Percentiles rank a stretch among this genome's conserved stretches.
phyloP scores from a whole-genome alignment of 2,329 filamentous ascomycete genomes.

The Mariannaea sp. region DNA sequence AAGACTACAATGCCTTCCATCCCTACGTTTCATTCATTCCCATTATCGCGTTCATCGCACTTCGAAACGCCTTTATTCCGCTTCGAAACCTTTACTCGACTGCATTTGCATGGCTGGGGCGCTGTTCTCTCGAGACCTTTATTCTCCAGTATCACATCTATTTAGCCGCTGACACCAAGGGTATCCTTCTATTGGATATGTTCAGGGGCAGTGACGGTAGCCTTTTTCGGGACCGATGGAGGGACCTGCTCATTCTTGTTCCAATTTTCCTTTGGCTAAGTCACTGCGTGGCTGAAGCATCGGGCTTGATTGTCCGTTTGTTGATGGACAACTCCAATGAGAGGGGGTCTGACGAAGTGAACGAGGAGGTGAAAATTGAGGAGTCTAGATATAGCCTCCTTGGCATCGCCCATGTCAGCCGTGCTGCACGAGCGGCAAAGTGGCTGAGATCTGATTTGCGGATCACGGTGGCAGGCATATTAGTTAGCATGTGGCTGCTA shows the following conservation, averaged over 20 bases:
- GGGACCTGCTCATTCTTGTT: slow-evolving; percentile 33
- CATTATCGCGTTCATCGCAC: slow-evolving; percentile 55
- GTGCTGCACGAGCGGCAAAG: slow-evolving; percentile 6
- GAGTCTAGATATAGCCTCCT: slow-evolving; percentile 25
- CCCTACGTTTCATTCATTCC: slow-evolving; percentile 60
- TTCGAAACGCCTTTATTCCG: slow-evolving; percentile 51
- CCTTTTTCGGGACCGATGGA: slow-evolving; percentile 35
- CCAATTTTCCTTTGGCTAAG: slow-evolving; percentile 40
- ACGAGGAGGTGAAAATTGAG: slow-evolving; percentile 31
- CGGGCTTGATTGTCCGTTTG: slow-evolving; percentile 33
- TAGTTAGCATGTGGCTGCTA: slow-evolving; percentile 33
- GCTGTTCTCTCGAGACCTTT: slow-evolving; percentile 62
- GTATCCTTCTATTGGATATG: slow-evolving; percentile 46
- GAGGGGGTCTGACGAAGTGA: slow-evolving; percentile 15
- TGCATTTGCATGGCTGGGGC: slow-evolving; percentile 57
- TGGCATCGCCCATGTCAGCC: slow-evolving; percentile 2
- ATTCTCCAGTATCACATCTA: slow-evolving; percentile 66
- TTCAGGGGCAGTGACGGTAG: slow-evolving; percentile 34
- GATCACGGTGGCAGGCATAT: slow-evolving; percentile 22
- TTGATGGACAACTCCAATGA: slow-evolving; percentile 25
- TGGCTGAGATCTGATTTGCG: slow-evolving; percentile 12
- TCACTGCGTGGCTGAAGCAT: slow-evolving; percentile 33
- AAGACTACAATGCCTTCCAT: slow-evolving; percentile 54
- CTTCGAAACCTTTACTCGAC: slow-evolving; percentile 42
- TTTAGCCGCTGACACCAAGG: slow-evolving; percentile 62